These are phyloP conservation scores for Puccinia triticina DNA, from an alignment of 1,284 basidiomycete genomes.

Conservation along the genomic window DNA sequence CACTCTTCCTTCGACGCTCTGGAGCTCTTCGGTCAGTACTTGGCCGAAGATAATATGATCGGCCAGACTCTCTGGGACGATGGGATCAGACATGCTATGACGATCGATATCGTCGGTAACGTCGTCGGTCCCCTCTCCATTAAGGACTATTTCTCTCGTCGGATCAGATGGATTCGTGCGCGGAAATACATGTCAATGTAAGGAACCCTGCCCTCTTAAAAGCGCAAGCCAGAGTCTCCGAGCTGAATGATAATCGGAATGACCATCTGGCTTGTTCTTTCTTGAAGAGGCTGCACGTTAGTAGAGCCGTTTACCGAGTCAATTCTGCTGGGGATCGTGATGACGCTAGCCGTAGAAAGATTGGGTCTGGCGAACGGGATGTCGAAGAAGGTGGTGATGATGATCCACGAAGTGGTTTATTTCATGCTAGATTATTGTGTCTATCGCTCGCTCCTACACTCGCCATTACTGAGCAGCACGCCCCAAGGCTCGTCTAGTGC, in stretches of 20 bases:
- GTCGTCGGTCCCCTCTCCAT: conserved; percentile 83
- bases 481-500: background rate
- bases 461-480: conserved; percentile 3
- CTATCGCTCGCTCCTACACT: conserved; percentile 50
- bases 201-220: conserved; percentile 30
- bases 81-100: conserved; percentile 79
- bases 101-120: conserved; percentile 83
- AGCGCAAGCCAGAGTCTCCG: background rate
- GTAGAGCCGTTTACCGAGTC: conserved; percentile 88
- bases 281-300: conserved; percentile 69
- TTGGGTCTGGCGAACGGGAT: conserved; percentile 60
- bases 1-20: conserved; percentile 63
- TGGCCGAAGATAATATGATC: conserved; percentile 97
- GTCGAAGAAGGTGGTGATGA: conserved; percentile 53
- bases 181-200: conserved; percentile 82
- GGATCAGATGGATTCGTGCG: conserved; percentile 90
- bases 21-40: conserved; percentile 76
- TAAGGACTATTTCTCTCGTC: conserved; percentile 76
- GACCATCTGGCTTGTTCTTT: background rate
- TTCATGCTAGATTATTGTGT: conserved; percentile 56
- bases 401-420: conserved; percentile 56
- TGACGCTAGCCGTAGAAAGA: conserved; percentile 66
- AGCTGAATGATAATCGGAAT: background rate
- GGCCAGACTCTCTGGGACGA: conserved; percentile 87
- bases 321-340: conserved; percentile 71